phyloP scores from a whole-genome alignment of 2,329 filamentous ascomycete genomes.

The Ascochyta fabae region DNA sequence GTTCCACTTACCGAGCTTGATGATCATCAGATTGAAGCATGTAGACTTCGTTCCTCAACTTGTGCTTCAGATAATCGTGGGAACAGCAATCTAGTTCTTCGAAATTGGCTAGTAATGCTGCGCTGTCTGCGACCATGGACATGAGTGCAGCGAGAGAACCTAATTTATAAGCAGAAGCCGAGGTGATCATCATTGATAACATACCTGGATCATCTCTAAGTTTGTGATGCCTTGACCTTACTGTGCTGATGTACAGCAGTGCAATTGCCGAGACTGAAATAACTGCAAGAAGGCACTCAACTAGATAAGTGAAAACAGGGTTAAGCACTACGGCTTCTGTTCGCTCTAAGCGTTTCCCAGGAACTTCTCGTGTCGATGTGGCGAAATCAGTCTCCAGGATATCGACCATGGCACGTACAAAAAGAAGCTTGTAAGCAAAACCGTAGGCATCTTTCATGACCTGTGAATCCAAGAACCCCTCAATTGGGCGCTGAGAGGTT shows the following conservation, averaged over 20 bases:
- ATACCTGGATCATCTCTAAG: neutral
- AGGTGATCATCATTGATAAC: neutral
- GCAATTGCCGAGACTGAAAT: conserved; percentile 13
- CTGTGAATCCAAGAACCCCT: conserved; percentile 43
- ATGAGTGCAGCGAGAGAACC: conserved; percentile 43
- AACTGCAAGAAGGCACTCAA: conserved; percentile 39
- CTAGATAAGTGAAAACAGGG: conserved; percentile 45
- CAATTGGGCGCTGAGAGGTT: neutral
- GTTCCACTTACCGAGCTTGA: neutral
- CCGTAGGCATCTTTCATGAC: conserved; percentile 44
- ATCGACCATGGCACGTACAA: conserved; percentile 43
- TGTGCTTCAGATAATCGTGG: conserved; percentile 18
- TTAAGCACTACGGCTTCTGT: conserved; percentile 46
- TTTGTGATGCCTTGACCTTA: neutral
- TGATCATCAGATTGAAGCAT: conserved; percentile 10
- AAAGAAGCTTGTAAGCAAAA: conserved; percentile 51
- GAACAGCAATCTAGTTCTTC: conserved; percentile 25
- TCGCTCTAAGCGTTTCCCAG: conserved; percentile 23
- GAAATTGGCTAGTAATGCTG: conserved; percentile 22
- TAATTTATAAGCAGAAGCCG: conserved; percentile 28
- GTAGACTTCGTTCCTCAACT: conserved; percentile 18
- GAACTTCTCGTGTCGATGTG: neutral
- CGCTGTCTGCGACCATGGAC: conserved; percentile 33
- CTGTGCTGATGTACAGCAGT: conserved; percentile 9
- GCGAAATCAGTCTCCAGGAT: conserved; percentile 26